Evolutionary conservation across 202 grass and related monocot species (phyloP).

Genomic region (Setaria italica): DNA sequence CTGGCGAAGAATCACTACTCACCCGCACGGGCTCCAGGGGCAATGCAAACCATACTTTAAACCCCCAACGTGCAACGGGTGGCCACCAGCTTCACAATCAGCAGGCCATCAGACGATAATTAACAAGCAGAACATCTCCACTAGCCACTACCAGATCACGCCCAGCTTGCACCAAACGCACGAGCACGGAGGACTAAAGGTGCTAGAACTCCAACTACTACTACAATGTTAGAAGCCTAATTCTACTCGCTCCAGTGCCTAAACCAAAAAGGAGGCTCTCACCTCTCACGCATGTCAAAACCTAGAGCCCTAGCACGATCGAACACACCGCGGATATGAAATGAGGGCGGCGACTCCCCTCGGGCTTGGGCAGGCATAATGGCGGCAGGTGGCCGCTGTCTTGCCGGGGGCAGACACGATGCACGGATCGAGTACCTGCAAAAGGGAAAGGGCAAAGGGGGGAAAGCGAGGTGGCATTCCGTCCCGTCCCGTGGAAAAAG

Average conservation of each 20-base stretch:
- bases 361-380: slow-evolving; percentile 53
- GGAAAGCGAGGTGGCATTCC: slow-evolving; percentile 14
- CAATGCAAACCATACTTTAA: not conserved
- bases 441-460: slow-evolving; percentile 25
- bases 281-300: slow-evolving; percentile 39
- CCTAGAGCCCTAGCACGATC: slow-evolving; percentile 24
- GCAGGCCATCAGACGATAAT: slow-evolving; percentile 19
- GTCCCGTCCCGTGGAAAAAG: slow-evolving; percentile 41
- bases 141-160: not conserved
- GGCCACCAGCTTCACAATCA: slow-evolving; percentile 26
- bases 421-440: slow-evolving; percentile 39
- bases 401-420: slow-evolving; percentile 41
- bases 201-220: not conserved
- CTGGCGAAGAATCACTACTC: not conserved
- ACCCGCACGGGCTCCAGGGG: not conserved
- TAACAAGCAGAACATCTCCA: not conserved
- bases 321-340: slow-evolving; percentile 31
- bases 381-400: slow-evolving; percentile 45
- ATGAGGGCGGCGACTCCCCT: slow-evolving; percentile 30
- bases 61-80: not conserved
- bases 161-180: slow-evolving; percentile 39
- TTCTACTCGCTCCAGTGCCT: not conserved
- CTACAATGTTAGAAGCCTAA: slow-evolving; percentile 3
- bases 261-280: not conserved
- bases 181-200: slow-evolving; percentile 17